Evolutionary conservation across 2,329 filamentous ascomycete species (phyloP).

Genomic region (Davidsoniella australis): DNA sequence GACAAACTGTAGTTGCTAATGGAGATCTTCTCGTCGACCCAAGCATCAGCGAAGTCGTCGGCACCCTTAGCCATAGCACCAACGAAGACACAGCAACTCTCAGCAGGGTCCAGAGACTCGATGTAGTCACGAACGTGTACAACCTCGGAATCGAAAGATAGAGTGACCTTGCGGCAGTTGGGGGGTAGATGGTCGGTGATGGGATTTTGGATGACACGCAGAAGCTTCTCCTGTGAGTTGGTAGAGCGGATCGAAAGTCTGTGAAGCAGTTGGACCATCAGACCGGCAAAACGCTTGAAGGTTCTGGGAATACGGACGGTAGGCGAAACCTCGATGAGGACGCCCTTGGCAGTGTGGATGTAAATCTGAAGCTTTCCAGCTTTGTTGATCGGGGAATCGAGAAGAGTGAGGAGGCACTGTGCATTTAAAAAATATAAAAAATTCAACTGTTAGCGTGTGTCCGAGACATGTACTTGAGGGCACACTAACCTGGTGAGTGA

Average conservation of each 20-base stretch:
- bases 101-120: conserved; percentile 55
- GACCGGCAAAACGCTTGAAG: conserved; percentile 94
- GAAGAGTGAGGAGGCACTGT: conserved; percentile 86
- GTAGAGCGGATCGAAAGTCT: conserved; percentile 90
- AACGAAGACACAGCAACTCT: conserved; percentile 95
- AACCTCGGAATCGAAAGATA: conserved; percentile 83
- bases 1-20: conserved; percentile 98
- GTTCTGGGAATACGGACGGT: conserved; percentile 93
- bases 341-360: conserved; percentile 93
- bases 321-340: conserved; percentile 95
- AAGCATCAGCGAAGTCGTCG: conserved; percentile 86
- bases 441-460: no score
- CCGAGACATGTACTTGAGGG: no score
- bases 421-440: conserved; percentile 9
- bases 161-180: conserved; percentile 92
- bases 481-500: conserved; percentile 83
- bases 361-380: conserved; percentile 95
- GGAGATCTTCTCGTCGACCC: conserved; percentile 92
- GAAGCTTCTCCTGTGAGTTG: conserved; percentile 90
- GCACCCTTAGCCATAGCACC: conserved; percentile 96
- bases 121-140: conserved; percentile 84
- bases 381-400: conserved; percentile 98
- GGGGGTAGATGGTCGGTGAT: conserved; percentile 93
- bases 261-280: conserved; percentile 97
- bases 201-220: conserved; percentile 95